Percentiles rank a stretch among this genome's conserved stretches.
These are phyloP conservation scores for Theobroma cacao DNA, from an alignment of 345 rosid genomes.

Conservation along the genomic window DNA sequence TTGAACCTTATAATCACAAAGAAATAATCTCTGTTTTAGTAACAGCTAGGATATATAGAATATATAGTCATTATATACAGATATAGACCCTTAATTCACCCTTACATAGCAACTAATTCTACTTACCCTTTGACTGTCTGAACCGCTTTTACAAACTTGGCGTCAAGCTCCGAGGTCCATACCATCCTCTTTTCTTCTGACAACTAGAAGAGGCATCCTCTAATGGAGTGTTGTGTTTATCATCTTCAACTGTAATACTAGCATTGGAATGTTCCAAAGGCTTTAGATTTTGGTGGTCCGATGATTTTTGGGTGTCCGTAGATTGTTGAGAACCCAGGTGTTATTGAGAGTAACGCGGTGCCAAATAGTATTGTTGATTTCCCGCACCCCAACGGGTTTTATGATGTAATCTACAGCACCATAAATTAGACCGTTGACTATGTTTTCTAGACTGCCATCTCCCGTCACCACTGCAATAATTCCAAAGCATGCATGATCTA, in stretches of 20 bases:
- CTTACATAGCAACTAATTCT: too few species aligned
- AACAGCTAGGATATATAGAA: too few species aligned
- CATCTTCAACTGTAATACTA: background rate
- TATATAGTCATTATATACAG: too few species aligned
- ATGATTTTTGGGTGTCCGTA: background rate
- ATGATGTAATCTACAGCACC: conserved; percentile 45
- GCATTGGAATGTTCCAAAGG: background rate
- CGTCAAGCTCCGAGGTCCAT: conserved; percentile 23
- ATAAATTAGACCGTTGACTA: conserved; percentile 32
- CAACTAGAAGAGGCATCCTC: background rate
- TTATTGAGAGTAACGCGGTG: conserved; percentile 29
- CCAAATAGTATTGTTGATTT: conserved; percentile 33
- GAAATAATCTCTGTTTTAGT: background rate
- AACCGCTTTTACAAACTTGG: conserved; percentile 17
- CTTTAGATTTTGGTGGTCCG: background rate
- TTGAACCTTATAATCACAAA: conserved; percentile 4
- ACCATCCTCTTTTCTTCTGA: conserved; percentile 6
- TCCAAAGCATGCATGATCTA: background rate
- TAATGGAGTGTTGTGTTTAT: background rate
- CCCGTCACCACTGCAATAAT: conserved; percentile 47
- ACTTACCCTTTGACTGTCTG: conserved; percentile 15
- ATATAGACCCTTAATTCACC: background rate
- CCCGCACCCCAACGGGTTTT: conserved; percentile 35
- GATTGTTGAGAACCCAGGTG: background rate
- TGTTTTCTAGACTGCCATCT: conserved; percentile 27